A percentile compares a stretch with the other conserved stretches of the same genome.
Conservation (phyloP, 257 asterid genomes). For the Ocimum tenuiflorum region DNA sequence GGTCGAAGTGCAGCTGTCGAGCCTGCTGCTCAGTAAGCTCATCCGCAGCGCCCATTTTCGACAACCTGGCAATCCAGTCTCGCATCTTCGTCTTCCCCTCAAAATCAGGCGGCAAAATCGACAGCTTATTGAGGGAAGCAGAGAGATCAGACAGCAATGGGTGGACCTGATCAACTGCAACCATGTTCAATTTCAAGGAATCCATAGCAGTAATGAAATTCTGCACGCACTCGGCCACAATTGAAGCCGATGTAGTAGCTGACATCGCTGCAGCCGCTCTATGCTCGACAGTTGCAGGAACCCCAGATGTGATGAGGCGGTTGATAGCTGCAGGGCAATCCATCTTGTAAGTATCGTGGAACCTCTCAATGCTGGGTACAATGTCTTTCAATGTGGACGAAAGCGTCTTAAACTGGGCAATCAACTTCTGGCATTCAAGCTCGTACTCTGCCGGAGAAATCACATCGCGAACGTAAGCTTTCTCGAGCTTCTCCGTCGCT, state of each 20-base stretch:
- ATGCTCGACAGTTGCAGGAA: slow-evolving; percentile 96
- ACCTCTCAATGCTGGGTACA: slow-evolving; percentile 70
- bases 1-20: slow-evolving; percentile 89
- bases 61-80: slow-evolving; percentile 80
- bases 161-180: slow-evolving; percentile 93
- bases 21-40: slow-evolving; percentile 96
- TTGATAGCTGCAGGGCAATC: slow-evolving; percentile 77
- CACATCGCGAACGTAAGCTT: slow-evolving; percentile 77
- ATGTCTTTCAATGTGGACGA: slow-evolving; percentile 72
- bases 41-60: slow-evolving; percentile 93
- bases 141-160: slow-evolving; percentile 72
- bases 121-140: slow-evolving; percentile 71
- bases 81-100: slow-evolving; percentile 93
- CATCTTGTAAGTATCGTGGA: slow-evolving; percentile 80
- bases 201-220: slow-evolving; percentile 93
- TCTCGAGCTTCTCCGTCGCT: slow-evolving; percentile 90
- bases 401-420: slow-evolving; percentile 76
- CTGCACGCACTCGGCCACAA: slow-evolving; percentile 90
- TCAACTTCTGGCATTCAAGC: slow-evolving; percentile 65
- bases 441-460: slow-evolving; percentile 61
- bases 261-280: slow-evolving; percentile 56
- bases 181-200: slow-evolving; percentile 74
- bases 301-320: slow-evolving; percentile 70
- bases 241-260: slow-evolving; percentile 56
- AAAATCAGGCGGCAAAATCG: slow-evolving; percentile 72